Base-by-base conservation (phyloP, 116 monocot genomes). In the Dioscorea cayenensis region DNA sequence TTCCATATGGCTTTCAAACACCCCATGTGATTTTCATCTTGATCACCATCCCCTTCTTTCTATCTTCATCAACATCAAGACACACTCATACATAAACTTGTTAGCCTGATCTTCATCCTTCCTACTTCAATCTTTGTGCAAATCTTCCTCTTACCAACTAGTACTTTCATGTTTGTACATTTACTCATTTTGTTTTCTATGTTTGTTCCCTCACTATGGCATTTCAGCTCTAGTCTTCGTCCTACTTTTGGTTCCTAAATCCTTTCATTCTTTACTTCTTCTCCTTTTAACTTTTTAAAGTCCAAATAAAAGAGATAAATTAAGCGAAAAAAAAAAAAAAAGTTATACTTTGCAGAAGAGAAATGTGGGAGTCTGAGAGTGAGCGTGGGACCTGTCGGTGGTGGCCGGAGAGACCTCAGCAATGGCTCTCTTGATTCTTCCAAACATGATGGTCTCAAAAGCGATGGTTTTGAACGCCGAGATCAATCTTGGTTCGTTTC, bases 361-460 rank as follows among this genome's bases (percentile, higher is more conserved):
- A 32, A 19, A 95, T 95, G 95, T 95, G 95, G 95, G 92, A 95
- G 49, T 82, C 85, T 0, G 95, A 92, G 78, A 79, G 85, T 28
- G 87, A 87, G 48, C 4, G 65, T 28, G 67, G 55, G 18, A 63
- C 32, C 32, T 32, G 32, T 32, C 32, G 32, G 32, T 32, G 73
- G 70, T 18, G 71, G 77, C 18, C 63, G 79, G 21, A 81, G 80
- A 68, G 86, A 80, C 55, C 74, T 36, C 49, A 81, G 67, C 69
- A 68, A 76, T 35, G 62, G 64, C 69, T 75, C 76, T 5, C 22
- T 70, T 7, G 81, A 81, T 6, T 49, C 65, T 16, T 75, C 71
- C 66, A 83, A 50, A 75, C 81, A 83, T 7, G 85, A 78, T 22
- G 64, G 68, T 27, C 29, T 82, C 28, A 86, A 89, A 77, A 85